Conservation (phyloP, 257 asterid species). For the Echites panduratus region DNA sequence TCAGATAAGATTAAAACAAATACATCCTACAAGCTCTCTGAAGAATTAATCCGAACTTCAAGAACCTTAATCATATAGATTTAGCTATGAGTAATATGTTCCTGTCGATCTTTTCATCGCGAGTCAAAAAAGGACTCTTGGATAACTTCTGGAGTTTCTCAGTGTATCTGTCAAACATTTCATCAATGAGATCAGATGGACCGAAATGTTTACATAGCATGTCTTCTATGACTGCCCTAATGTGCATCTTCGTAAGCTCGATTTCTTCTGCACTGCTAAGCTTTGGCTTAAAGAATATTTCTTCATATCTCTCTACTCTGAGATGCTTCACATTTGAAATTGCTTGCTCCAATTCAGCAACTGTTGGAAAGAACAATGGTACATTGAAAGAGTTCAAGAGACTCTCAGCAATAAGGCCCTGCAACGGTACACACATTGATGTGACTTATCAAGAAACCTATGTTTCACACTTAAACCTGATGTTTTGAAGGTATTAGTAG, state of each 20-base stretch:
- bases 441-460: background rate
- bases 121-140: background rate
- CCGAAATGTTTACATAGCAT: conserved; percentile 4
- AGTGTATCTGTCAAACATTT: background rate
- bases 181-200: background rate
- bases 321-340: conserved; percentile 21
- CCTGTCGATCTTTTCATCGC: background rate
- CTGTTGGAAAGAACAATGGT: conserved; percentile 24
- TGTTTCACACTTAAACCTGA: too few relatives aligned
- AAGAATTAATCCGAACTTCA: too few relatives aligned
- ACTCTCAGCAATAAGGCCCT: conserved; percentile 30
- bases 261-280: background rate
- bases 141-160: conserved; percentile 1
- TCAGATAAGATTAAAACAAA: too few relatives aligned
- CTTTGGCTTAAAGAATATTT: background rate
- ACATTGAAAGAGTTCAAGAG: conserved; percentile 30
- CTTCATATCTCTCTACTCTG: conserved; percentile 17
- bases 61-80: too few relatives aligned
- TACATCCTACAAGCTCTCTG: too few relatives aligned
- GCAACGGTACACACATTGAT: too few relatives aligned
- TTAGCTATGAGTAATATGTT: background rate
- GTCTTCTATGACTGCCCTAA: background rate
- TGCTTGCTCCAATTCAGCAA: conserved; percentile 20
- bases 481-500: too few relatives aligned
- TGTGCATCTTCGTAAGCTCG: background rate